These are phyloP conservation scores for Amanita inopinata DNA, from an alignment of 768 basidiomycete genomes.

Conservation along the genomic window DNA sequence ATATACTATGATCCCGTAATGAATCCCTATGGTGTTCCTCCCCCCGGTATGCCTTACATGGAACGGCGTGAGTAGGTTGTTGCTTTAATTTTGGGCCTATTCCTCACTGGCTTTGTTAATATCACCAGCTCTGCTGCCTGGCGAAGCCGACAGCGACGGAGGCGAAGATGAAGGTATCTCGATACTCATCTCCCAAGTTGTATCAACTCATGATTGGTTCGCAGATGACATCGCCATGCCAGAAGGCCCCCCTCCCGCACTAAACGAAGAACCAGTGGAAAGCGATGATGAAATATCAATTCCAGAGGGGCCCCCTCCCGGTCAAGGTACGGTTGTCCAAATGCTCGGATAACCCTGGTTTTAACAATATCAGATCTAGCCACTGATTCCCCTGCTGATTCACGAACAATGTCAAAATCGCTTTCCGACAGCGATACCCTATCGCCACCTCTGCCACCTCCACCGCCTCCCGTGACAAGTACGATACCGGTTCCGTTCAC, in stretches of 20 bases:
- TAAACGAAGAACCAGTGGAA: conserved; percentile 29
- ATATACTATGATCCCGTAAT: conserved; percentile 89
- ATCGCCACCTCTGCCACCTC: conserved; percentile 10
- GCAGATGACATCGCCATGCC: conserved; percentile 56
- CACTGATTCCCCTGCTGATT: neutral
- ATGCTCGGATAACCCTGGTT: neutral
- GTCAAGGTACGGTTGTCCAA: conserved; percentile 14
- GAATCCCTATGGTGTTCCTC: conserved; percentile 90
- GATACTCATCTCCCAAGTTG: conserved; percentile 2
- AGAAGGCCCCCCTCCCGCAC: conserved; percentile 50
- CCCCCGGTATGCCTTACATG: conserved; percentile 94
- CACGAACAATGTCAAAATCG: too few relatives aligned
- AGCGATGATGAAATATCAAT: conserved; percentile 83
- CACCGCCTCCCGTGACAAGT: conserved; percentile 3
- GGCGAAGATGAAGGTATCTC: conserved; percentile 41
- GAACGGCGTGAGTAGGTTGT: conserved; percentile 63
- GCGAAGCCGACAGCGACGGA: conserved; percentile 55
- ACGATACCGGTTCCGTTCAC: neutral
- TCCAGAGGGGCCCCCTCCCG: conserved; percentile 74
- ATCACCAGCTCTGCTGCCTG: conserved; percentile 54
- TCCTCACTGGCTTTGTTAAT: conserved; percentile 7
- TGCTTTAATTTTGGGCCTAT: neutral
- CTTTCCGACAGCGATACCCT: conserved; percentile 7
- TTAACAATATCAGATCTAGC: neutral
- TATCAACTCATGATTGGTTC: conserved; percentile 6